Evolutionary conservation across 2,329 filamentous ascomycete genomes (phyloP).

Genomic region (Botrytis galanthina): DNA sequence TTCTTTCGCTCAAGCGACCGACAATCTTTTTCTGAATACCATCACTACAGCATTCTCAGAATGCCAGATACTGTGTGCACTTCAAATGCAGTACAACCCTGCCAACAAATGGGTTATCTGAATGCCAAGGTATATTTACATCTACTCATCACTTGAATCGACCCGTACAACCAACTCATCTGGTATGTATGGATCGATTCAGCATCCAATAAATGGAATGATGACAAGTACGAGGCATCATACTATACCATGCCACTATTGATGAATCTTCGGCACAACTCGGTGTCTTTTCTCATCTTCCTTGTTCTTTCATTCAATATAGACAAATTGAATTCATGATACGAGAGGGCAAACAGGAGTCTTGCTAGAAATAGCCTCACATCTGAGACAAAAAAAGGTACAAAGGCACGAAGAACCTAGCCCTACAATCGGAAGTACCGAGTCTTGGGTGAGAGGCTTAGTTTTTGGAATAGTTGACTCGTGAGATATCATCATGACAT

Average conservation of each 20-base stretch:
- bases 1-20: background rate
- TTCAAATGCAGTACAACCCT: constrained; percentile 3
- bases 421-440: constrained; percentile 8
- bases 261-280: constrained; percentile 5
- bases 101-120: constrained; percentile 6
- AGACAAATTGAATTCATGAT: background rate
- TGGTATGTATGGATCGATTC: background rate
- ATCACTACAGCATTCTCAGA: background rate
- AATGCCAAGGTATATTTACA: background rate
- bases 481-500: background rate
- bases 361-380: background rate
- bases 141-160: background rate
- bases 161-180: background rate
- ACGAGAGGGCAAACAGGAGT: background rate
- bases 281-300: background rate
- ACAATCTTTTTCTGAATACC: background rate
- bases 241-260: constrained; percentile 6
- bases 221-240: background rate
- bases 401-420: background rate
- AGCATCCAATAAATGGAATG: background rate
- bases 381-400: constrained; percentile 1
- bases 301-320: background rate
- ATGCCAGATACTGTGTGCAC: background rate
- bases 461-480: background rate
- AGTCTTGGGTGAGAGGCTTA: background rate